phyloP scores from a whole-genome alignment of 2,329 filamentous ascomycete genomes.

The Colletotrichum spinosum region DNA sequence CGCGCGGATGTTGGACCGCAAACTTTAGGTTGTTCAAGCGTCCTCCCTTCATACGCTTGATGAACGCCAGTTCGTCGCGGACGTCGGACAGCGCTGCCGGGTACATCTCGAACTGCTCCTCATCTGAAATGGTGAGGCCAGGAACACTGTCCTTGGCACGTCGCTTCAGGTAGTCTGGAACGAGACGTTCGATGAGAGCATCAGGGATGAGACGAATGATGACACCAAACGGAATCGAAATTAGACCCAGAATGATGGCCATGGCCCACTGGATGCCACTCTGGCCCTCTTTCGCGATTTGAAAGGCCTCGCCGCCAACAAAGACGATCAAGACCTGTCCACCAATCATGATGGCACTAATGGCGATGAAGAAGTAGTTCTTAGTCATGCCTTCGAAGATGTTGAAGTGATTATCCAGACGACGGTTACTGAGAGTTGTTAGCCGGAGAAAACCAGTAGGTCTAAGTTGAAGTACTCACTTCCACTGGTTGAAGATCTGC shows the following conservation, averaged over 20 bases:
- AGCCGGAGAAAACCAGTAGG: conserved; percentile 39
- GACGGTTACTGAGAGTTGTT: conserved; percentile 74
- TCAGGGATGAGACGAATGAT: conserved; percentile 88
- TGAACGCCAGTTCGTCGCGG: conserved; percentile 82
- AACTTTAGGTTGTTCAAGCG: conserved; percentile 86
- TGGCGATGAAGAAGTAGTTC: conserved; percentile 91
- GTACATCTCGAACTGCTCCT: conserved; percentile 74
- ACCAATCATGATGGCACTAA: conserved; percentile 88
- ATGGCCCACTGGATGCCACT: conserved; percentile 86
- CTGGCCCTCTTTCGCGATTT: conserved; percentile 71
- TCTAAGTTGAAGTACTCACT: conserved; percentile 65
- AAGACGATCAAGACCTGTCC: conserved; percentile 92
- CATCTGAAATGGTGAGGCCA: conserved; percentile 72
- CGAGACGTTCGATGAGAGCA: conserved; percentile 64
- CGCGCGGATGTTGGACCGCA: conserved; percentile 79
- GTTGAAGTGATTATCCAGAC: conserved; percentile 94
- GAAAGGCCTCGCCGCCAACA: conserved; percentile 85
- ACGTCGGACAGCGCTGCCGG: conserved; percentile 80
- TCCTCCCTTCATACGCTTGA: conserved; percentile 84
- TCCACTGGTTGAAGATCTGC: conserved; percentile 99
- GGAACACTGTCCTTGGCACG: conserved; percentile 58
- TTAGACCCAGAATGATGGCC: conserved; percentile 82
- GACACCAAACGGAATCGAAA: conserved; percentile 88
- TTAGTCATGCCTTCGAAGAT: conserved; percentile 88
- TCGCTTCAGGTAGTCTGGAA: conserved; percentile 66